These are phyloP conservation scores for Aphanocladium album DNA, from an alignment of 2,329 filamentous ascomycete genomes.

Conservation along the genomic window DNA sequence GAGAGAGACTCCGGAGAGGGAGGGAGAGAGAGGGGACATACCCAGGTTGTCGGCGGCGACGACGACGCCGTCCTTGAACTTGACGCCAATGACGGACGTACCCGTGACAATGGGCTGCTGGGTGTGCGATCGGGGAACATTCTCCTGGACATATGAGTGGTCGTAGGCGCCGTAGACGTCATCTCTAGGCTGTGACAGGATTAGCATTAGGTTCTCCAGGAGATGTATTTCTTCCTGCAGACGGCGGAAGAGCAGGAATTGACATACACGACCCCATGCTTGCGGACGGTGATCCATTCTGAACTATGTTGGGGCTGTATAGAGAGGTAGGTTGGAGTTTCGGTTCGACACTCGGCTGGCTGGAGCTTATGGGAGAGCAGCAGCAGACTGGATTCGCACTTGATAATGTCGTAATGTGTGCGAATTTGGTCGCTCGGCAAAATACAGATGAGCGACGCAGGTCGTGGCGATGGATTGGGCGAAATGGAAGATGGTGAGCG, in stretches of 20 bases:
- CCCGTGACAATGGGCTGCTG: conserved; percentile 92
- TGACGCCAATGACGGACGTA: conserved; percentile 89
- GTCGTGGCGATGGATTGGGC: conserved; percentile 3
- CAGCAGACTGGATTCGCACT: too few species aligned
- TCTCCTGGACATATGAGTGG: conserved; percentile 70
- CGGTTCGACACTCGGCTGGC: too few species aligned
- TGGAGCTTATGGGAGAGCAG: too few species aligned
- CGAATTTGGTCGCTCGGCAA: neutral
- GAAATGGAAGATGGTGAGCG: neutral
- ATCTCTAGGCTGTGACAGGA: conserved; percentile 71
- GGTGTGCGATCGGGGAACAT: conserved; percentile 75
- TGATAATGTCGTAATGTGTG: neutral
- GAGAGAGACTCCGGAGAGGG: neutral
- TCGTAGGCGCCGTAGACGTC: conserved; percentile 96
- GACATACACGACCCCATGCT: conserved; percentile 66
- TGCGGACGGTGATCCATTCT: conserved; percentile 68
- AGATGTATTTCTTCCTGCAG: too few species aligned
- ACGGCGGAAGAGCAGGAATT: conserved; percentile 15
- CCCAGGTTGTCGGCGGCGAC: conserved; percentile 96
- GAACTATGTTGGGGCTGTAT: conserved; percentile 12
- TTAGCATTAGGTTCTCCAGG: conserved; percentile 11
- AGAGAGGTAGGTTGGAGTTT: too few species aligned
- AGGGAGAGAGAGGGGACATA: conserved; percentile 35
- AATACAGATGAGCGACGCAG: neutral
- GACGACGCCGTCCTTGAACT: conserved; percentile 94